These are phyloP conservation scores for Emmonsiellopsis sp. DNA, from an alignment of 2,329 filamentous ascomycete genomes.

Conservation along the genomic window DNA sequence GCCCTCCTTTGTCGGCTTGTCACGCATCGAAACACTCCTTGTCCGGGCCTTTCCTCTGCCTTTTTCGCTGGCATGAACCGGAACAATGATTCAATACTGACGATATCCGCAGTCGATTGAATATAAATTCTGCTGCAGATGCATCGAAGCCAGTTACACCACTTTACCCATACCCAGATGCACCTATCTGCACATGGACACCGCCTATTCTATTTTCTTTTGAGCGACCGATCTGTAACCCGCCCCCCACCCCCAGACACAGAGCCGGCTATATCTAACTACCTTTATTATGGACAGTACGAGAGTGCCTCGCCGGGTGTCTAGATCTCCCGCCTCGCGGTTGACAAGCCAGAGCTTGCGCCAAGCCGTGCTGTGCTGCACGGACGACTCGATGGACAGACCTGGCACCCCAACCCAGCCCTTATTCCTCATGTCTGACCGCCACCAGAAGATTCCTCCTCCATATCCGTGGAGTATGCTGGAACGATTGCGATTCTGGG, in stretches of 20 bases:
- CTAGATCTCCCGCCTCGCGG: constrained; percentile 22
- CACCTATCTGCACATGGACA: constrained; percentile 2
- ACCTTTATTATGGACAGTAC: constrained; percentile 26
- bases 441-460: constrained; percentile 20
- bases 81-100: background rate
- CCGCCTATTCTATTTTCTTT: background rate
- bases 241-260: background rate
- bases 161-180: background rate
- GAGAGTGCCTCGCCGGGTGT: constrained; percentile 23
- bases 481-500: constrained; percentile 35
- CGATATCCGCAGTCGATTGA: background rate
- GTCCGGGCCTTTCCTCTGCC: no score
- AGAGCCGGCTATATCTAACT: background rate
- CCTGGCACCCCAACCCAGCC: constrained; percentile 26
- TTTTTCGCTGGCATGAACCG: background rate
- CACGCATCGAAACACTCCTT: background rate
- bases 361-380: constrained; percentile 21
- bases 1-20: background rate
- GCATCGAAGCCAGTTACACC: background rate
- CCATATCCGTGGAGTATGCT: constrained; percentile 35
- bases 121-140: background rate
- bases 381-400: constrained; percentile 33
- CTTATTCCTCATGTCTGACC: constrained; percentile 25
- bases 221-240: background rate
- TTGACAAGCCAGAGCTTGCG: constrained; percentile 18